A percentile compares a stretch with the other conserved stretches of the same genome.
These are phyloP conservation scores for Yarrowia porcina DNA, from an alignment of 805 yeast genomes.

Conservation along the genomic window DNA sequence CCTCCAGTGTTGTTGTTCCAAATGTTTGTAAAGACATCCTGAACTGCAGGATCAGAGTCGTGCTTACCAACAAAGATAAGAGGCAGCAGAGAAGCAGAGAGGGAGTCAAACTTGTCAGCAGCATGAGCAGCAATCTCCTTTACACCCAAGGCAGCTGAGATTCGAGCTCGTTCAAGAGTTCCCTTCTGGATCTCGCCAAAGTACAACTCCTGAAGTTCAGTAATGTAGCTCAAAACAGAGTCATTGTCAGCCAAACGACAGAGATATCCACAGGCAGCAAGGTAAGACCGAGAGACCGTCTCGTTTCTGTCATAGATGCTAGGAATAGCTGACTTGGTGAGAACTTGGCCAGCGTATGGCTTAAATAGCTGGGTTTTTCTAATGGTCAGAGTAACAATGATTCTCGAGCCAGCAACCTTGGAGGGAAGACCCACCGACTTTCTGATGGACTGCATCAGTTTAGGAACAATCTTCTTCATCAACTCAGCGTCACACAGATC, in stretches of 20 bases:
- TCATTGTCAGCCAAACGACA: conserved; percentile 59
- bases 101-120: conserved; percentile 59
- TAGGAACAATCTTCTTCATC: conserved; percentile 49
- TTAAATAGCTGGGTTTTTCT: conserved; percentile 48
- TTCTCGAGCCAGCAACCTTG: conserved; percentile 76
- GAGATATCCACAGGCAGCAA: conserved; percentile 75
- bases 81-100: conserved; percentile 68
- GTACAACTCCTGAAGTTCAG: conserved; percentile 51
- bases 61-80: conserved; percentile 73
- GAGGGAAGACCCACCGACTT: conserved; percentile 86
- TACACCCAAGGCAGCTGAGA: conserved; percentile 57
- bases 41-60: conserved; percentile 51
- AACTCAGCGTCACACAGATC: conserved; percentile 53
- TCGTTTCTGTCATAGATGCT: conserved; percentile 62
- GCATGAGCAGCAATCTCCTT: conserved; percentile 67
- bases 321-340: conserved; percentile 49
- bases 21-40: conserved; percentile 52
- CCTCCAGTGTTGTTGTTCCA: conserved; percentile 86
- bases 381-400: conserved; percentile 60
- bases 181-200: conserved; percentile 52
- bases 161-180: conserved; percentile 43
- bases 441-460: conserved; percentile 55
- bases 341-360: conserved; percentile 60
- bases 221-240: conserved; percentile 52
- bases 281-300: conserved; percentile 70